Evolutionary conservation across 345 rosid species (phyloP).

Genomic region (Durio zibethinus): DNA sequence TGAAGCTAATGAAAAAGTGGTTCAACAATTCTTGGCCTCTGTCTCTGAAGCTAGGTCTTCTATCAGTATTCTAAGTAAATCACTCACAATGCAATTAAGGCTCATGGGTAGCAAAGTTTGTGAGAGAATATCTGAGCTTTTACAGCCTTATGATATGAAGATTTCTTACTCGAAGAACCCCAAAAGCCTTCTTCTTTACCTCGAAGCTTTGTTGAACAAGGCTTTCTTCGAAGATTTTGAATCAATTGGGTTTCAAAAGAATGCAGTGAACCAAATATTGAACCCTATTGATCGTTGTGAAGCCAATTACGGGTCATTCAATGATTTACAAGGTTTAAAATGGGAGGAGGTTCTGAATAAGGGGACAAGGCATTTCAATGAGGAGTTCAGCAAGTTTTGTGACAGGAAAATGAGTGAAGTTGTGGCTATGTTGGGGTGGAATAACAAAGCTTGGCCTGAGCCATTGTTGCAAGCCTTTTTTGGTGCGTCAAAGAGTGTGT

Average conservation of each 20-base stretch:
- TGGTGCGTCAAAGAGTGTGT: slow-evolving; percentile 74
- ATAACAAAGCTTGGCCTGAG: slow-evolving; percentile 87
- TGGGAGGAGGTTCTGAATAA: slow-evolving; percentile 85
- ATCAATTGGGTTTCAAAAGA: slow-evolving; percentile 62
- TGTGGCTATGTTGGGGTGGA: slow-evolving; percentile 76
- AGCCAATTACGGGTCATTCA: slow-evolving; percentile 56
- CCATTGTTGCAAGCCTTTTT: slow-evolving; percentile 78
- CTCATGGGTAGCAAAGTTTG: slow-evolving; percentile 57
- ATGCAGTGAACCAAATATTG: slow-evolving; percentile 48
- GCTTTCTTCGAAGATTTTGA: slow-evolving; percentile 92
- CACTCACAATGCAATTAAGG: slow-evolving; percentile 57
- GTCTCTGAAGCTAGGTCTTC: slow-evolving; percentile 74
- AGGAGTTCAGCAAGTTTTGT: slow-evolving; percentile 79
- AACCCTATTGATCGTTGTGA: slow-evolving; percentile 78
- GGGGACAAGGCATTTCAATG: slow-evolving; percentile 87
- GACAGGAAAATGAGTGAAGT: slow-evolving; percentile 94
- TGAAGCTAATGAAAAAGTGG: slow-evolving; percentile 39
- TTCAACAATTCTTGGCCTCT: slow-evolving; percentile 57
- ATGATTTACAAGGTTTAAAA: slow-evolving; percentile 50
- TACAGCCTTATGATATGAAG: slow-evolving; percentile 67
- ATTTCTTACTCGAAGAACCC: slow-evolving; percentile 58
- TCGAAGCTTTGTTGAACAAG: slow-evolving; percentile 65
- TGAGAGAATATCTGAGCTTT: slow-evolving; percentile 58
- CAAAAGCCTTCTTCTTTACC: slow-evolving; percentile 50
- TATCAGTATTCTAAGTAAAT: slow-evolving; percentile 58